Conservation (phyloP, 2,329 filamentous ascomycete species). For the Seiridium unicorne region DNA sequence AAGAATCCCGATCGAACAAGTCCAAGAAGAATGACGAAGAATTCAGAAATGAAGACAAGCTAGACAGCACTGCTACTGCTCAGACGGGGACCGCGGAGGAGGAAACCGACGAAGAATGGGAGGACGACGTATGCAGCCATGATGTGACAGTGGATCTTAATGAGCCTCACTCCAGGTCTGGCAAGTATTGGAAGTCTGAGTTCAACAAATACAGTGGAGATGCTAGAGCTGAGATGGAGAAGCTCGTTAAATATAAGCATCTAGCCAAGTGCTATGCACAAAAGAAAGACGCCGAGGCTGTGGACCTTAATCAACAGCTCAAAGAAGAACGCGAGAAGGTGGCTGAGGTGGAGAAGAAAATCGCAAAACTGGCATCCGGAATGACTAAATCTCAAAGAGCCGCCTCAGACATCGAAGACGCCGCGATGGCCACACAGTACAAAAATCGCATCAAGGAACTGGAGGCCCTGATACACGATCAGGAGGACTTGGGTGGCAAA, state of each 20-base stretch:
- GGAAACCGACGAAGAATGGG: slow-evolving; percentile 47
- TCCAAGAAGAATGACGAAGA: slow-evolving; percentile 13
- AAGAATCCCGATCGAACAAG: slow-evolving; percentile 24
- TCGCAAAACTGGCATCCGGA: slow-evolving; percentile 59
- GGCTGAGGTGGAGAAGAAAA: slow-evolving; percentile 59
- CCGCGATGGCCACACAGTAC: slow-evolving; percentile 54
- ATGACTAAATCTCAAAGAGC: slow-evolving; percentile 39
- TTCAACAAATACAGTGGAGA: slow-evolving; percentile 73
- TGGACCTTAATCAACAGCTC: slow-evolving; percentile 63
- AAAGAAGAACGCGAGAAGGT: slow-evolving; percentile 67
- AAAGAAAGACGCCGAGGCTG: slow-evolving; percentile 72
- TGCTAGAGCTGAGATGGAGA: slow-evolving; percentile 72
- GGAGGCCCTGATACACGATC: slow-evolving; percentile 46
- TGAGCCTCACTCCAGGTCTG: slow-evolving; percentile 72
- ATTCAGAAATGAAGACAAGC: slow-evolving; percentile 20
- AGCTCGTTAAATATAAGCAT: slow-evolving; percentile 76
- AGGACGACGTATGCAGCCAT: slow-evolving; percentile 51
- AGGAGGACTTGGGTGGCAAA: slow-evolving; percentile 25
- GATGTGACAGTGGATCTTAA: slow-evolving; percentile 71
- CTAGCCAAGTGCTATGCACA: slow-evolving; percentile 76
- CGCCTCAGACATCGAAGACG: slow-evolving; percentile 41
- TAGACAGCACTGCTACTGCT: not conserved
- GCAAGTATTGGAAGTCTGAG: slow-evolving; percentile 77
- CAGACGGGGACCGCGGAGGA: slow-evolving; percentile 8
- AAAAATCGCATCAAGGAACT: slow-evolving; percentile 59